phyloP scores from a whole-genome alignment of 768 basidiomycete genomes.

The Leccinum barrowsii region DNA sequence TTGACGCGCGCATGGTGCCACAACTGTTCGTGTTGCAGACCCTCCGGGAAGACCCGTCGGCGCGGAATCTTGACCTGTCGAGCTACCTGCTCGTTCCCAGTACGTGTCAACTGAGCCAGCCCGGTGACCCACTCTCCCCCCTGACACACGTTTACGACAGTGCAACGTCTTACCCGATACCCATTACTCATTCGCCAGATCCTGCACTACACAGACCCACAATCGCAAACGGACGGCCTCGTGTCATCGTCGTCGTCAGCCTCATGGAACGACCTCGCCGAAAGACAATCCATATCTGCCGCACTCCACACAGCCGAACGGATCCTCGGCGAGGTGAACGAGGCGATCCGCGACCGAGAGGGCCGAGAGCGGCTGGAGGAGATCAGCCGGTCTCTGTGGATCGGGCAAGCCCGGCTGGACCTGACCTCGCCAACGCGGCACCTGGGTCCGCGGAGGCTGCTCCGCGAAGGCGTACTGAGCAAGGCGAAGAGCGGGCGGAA shows the following conservation, averaged over 20 bases:
- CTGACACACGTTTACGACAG: conserved; percentile 34
- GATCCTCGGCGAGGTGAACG: conserved; percentile 81
- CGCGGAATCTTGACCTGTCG: conserved; percentile 81
- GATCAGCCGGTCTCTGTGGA: conserved; percentile 80
- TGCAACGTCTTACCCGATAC: conserved; percentile 96
- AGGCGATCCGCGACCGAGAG: conserved; percentile 82
- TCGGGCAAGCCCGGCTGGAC: conserved; percentile 85
- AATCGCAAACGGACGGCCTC: conserved; percentile 22
- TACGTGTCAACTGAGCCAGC: conserved; percentile 34
- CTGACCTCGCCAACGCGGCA: conserved; percentile 86
- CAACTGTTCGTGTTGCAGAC: conserved; percentile 39
- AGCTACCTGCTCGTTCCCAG: conserved; percentile 92
- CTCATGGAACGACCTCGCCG: conserved; percentile 34
- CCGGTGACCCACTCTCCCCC: not conserved
- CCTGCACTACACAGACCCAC: conserved; percentile 66
- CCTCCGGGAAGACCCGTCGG: conserved; percentile 72
- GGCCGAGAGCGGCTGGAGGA: conserved; percentile 67
- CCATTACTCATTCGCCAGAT: conserved; percentile 88
- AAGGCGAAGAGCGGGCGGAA: conserved; percentile 86
- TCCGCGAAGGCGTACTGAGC: conserved; percentile 72
- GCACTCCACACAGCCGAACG: conserved; percentile 65
- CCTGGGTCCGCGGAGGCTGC: conserved; percentile 73
- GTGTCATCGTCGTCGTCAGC: not conserved
- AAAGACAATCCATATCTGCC: conserved; percentile 49
- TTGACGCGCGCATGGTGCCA: not conserved